Conservation (phyloP, 441 rosid species). For the Gossypium schwendimanii region DNA sequence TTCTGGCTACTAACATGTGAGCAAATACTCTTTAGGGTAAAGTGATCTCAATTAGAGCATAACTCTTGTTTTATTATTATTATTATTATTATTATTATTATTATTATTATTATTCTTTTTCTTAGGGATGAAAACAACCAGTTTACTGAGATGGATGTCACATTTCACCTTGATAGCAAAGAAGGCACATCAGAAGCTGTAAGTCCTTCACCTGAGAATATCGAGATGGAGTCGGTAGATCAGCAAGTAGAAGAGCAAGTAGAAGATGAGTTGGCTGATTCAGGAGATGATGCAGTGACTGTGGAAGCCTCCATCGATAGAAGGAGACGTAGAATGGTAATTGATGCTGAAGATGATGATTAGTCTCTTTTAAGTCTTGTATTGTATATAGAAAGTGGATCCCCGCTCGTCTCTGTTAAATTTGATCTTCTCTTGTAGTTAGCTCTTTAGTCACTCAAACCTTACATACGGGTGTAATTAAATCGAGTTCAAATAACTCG, state of each 20-base stretch:
- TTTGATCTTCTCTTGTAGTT: neutral
- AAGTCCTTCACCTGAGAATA: slow-evolving; percentile 24
- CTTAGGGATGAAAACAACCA: slow-evolving; percentile 24
- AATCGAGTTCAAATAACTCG: too few relatives aligned
- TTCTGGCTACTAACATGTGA: neutral
- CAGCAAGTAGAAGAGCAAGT: slow-evolving; percentile 33
- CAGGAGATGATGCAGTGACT: slow-evolving; percentile 27
- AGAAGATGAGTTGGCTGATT: slow-evolving; percentile 47
- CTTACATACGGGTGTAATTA: too few relatives aligned
- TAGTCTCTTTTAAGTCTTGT: neutral
- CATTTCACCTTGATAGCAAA: slow-evolving; percentile 14
- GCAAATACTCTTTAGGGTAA: neutral
- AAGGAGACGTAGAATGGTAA: slow-evolving; percentile 61
- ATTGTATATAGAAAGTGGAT: neutral
- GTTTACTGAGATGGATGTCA: slow-evolving; percentile 18
- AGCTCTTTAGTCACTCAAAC: neutral
- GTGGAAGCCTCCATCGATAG: slow-evolving; percentile 32
- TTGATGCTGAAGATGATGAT: slow-evolving; percentile 58
- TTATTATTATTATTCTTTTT: neutral
- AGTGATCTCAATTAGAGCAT: neutral
- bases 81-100: neutral
- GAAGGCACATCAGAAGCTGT: slow-evolving; percentile 26
- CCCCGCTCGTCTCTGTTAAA: neutral
- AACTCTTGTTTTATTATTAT: neutral
- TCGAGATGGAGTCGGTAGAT: slow-evolving; percentile 18